phyloP scores from a whole-genome alignment of 345 rosid species.

The Gossypium sturtianum region DNA sequence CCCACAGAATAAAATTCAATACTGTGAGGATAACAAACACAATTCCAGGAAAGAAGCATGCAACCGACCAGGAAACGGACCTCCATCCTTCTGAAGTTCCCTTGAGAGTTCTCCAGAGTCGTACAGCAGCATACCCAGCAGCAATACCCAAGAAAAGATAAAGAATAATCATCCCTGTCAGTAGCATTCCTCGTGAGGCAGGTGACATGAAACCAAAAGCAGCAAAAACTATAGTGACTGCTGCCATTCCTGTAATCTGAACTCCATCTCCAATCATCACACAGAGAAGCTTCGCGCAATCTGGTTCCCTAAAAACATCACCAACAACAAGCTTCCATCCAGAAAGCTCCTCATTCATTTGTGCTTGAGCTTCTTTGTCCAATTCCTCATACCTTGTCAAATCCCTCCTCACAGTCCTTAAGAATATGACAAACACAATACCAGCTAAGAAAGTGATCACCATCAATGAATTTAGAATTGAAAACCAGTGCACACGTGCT shows the following conservation, averaged over 20 bases:
- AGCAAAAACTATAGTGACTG: conserved; percentile 70
- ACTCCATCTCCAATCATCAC: conserved; percentile 76
- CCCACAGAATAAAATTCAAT: conserved; percentile 71
- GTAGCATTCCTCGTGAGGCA: conserved; percentile 80
- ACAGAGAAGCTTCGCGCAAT: conserved; percentile 59
- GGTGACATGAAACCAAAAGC: conserved; percentile 85
- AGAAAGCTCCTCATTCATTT: conserved; percentile 84
- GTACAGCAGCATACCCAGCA: conserved; percentile 70
- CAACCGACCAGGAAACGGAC: conserved; percentile 63
- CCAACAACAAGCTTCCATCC: conserved; percentile 92
- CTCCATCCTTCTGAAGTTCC: conserved; percentile 80
- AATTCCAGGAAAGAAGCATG: conserved; percentile 81
- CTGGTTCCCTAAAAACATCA: conserved; percentile 84
- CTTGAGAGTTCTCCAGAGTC: conserved; percentile 65
- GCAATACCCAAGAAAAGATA: conserved; percentile 67
- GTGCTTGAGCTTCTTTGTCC: conserved; percentile 83
- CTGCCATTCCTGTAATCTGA: conserved; percentile 74
- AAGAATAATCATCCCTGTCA: conserved; percentile 79
- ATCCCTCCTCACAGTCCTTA: conserved; percentile 81
- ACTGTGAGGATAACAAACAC: conserved; percentile 64
- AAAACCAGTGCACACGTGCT: conserved; percentile 84
- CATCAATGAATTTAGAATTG: conserved; percentile 72
- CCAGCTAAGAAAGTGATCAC: conserved; percentile 74
- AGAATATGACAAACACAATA: conserved; percentile 68
- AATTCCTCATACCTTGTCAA: conserved; percentile 76